Conservation (phyloP, 176 grass and related monocot genomes). For the Bothriochloa decipiens region DNA sequence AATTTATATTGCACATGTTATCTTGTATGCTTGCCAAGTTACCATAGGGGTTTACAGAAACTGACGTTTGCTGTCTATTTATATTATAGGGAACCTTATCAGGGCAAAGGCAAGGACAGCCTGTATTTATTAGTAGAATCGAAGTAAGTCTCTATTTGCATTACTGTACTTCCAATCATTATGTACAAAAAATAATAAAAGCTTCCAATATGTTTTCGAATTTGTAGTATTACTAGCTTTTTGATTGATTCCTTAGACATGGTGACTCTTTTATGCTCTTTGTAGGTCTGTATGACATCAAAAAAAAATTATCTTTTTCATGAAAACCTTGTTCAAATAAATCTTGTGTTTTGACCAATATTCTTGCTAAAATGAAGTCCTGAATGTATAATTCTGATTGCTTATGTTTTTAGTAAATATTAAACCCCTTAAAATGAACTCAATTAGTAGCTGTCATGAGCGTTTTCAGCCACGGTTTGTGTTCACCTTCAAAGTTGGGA, state of each 20-base stretch:
- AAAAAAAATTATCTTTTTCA: background rate
- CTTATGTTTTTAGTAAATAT: background rate
- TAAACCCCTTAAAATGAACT: background rate
- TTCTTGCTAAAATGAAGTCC: slow-evolving; percentile 16
- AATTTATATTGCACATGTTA: slow-evolving; percentile 13
- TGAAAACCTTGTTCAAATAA: background rate
- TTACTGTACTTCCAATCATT: no score
- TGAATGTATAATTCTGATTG: background rate
- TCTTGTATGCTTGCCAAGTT: background rate
- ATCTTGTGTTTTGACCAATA: background rate
- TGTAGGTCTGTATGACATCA: slow-evolving; percentile 6
- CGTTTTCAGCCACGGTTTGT: background rate
- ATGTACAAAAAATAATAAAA: no score
- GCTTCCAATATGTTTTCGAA: background rate
- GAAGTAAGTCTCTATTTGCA: slow-evolving; percentile 79
- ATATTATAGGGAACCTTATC: slow-evolving; percentile 83
- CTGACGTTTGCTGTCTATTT: slow-evolving; percentile 30
- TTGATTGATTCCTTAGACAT: background rate
- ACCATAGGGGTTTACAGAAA: background rate
- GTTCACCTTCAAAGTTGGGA: background rate
- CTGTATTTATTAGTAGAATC: slow-evolving; percentile 95
- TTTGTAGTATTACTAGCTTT: background rate
- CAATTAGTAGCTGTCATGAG: no score
- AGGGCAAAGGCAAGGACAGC: slow-evolving; percentile 86
- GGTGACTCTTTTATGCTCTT: background rate